These are phyloP conservation scores for Saccharum spontaneum DNA, from an alignment of 176 grass and related monocot species.

Conservation along the genomic window DNA sequence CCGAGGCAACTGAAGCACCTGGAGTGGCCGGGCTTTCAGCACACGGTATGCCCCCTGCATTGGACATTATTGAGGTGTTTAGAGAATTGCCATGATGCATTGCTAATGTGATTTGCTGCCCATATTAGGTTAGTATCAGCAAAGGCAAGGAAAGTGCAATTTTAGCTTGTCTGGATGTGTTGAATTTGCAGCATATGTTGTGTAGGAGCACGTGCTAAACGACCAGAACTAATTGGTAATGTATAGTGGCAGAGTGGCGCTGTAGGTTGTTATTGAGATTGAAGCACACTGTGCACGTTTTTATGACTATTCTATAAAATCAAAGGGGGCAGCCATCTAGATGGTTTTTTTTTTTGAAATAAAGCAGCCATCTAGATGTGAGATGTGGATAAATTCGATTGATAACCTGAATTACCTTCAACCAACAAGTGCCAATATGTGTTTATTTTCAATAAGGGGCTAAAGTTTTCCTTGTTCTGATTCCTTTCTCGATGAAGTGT, in stretches of 20 bases:
- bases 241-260: neutral
- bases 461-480: conserved; percentile 2
- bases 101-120: neutral
- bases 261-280: conserved; percentile 17
- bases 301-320: neutral
- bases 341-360: neutral
- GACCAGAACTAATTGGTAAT: neutral
- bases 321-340: neutral
- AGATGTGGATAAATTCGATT: neutral
- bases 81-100: neutral
- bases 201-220: neutral
- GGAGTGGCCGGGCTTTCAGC: conserved; percentile 74
- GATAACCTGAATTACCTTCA: neutral
- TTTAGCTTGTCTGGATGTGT: conserved; percentile 3
- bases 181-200: neutral
- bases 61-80: neutral
- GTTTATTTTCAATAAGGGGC: neutral
- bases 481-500: neutral
- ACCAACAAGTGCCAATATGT: neutral
- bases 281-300: neutral
- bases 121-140: neutral
- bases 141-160: neutral
- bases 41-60: conserved; percentile 59
- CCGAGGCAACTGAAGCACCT: conserved; percentile 84
- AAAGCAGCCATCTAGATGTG: neutral